Conservation (phyloP, 2,329 filamentous ascomycete genomes). For the Penicillium hordei region DNA sequence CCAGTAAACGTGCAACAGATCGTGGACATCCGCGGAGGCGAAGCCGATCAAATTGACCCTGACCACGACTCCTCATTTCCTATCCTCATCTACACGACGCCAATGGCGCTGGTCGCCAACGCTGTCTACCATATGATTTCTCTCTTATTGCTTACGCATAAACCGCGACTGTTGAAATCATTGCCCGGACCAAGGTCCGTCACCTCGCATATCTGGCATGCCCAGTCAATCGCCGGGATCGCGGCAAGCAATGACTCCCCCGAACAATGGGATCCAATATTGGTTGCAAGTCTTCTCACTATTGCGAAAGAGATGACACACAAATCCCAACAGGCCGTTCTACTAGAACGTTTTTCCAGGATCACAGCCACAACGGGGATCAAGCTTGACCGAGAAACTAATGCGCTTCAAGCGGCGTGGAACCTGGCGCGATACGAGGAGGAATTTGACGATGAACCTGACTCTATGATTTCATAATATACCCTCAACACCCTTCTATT, state of each 20-base stretch:
- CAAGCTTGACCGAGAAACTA: conserved; percentile 19
- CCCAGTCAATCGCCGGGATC: conserved; percentile 27
- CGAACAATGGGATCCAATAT: conserved; percentile 28
- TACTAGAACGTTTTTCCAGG: conserved; percentile 16
- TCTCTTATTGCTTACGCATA: conserved; percentile 23
- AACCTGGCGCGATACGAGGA: conserved; percentile 25
- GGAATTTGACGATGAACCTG: conserved; percentile 16
- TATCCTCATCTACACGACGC: conserved; percentile 28
- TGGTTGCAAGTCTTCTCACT: conserved; percentile 21
- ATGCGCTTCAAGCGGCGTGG: conserved; percentile 20
- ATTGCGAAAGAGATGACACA: conserved; percentile 29
- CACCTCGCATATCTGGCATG: conserved; percentile 30
- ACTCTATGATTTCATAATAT: conserved; percentile 12
- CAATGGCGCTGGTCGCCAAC: conserved; percentile 30
- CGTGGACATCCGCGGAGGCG: conserved; percentile 25
- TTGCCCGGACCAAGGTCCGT: conserved; percentile 24
- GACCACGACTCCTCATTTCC: conserved; percentile 25
- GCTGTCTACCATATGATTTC: conserved; percentile 27
- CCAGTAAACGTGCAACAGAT: conserved; percentile 23
- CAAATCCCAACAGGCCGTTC: conserved; percentile 22
- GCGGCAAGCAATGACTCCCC: conserved; percentile 26
- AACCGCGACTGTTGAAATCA: conserved; percentile 26
- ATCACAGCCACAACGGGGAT: conserved; percentile 24
- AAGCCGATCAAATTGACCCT: conserved; percentile 27
- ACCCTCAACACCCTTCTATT: background rate